Evolutionary conservation across 192 early-diverging fungal species (phyloP).

Genomic region (Backusella liffmaniae): DNA sequence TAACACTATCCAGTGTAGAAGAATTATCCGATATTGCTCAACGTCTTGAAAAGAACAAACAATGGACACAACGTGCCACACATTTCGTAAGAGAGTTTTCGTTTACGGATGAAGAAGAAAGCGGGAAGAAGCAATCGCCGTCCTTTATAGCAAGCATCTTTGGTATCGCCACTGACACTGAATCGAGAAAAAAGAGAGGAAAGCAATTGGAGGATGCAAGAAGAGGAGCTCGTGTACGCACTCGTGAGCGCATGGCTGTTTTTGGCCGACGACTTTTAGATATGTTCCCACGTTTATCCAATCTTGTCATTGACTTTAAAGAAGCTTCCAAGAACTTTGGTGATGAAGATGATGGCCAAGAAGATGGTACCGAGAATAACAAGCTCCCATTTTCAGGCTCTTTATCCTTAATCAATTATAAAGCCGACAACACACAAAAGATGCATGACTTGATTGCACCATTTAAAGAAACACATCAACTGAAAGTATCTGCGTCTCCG

Average conservation of each 20-base stretch:
- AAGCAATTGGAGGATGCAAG: neutral
- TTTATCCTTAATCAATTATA: neutral
- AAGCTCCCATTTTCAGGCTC: neutral
- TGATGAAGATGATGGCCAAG: neutral
- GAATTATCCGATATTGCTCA: neutral
- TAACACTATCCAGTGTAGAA: neutral
- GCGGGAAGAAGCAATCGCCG: neutral
- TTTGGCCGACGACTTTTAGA: constrained; percentile 10
- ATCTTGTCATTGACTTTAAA: neutral
- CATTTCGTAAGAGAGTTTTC: neutral
- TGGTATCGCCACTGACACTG: neutral
- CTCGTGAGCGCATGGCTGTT: neutral
- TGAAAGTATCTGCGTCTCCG: neutral
- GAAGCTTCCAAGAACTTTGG: neutral
- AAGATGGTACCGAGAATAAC: neutral
- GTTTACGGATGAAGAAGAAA: neutral
- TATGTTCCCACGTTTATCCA: constrained; percentile 1
- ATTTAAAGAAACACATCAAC: neutral
- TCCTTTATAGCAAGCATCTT: neutral
- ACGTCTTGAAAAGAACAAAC: neutral
- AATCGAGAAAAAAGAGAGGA: neutral
- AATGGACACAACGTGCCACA: constrained; percentile 6
- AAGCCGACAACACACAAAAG: neutral
- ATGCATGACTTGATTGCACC: neutral
- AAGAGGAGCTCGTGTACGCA: neutral